These are phyloP conservation scores for Lichenothelia convexa DNA, from an alignment of 495 filamentous ascomycete species.

Conservation along the genomic window DNA sequence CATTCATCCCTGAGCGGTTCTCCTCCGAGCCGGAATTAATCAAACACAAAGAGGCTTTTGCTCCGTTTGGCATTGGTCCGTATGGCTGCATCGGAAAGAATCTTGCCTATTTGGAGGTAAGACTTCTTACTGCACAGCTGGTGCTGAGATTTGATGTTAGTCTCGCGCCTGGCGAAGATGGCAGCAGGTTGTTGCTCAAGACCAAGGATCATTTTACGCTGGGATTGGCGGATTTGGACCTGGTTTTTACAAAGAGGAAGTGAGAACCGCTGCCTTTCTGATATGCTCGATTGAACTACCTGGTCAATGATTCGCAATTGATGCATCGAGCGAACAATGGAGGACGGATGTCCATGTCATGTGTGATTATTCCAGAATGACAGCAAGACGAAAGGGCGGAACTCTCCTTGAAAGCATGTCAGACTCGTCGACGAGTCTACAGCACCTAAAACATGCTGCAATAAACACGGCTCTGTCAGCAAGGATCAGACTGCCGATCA, in stretches of 20 bases:
- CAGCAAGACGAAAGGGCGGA: too few relatives aligned
- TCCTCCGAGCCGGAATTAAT: constrained; percentile 26
- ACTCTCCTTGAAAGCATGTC: too few relatives aligned
- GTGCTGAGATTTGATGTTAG: constrained; percentile 26
- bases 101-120: constrained; percentile 32
- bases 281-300: too few relatives aligned
- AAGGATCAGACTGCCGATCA: too few relatives aligned
- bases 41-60: constrained; percentile 27
- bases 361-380: too few relatives aligned
- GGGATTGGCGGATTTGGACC: constrained; percentile 12
- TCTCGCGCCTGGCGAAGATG: constrained; percentile 26
- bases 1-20: constrained; percentile 42
- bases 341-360: too few relatives aligned
- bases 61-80: constrained; percentile 30
- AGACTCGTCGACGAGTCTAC: too few relatives aligned
- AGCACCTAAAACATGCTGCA: too few relatives aligned
- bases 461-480: too few relatives aligned
- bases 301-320: too few relatives aligned
- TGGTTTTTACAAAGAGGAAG: constrained; percentile 6
- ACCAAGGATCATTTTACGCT: constrained; percentile 28
- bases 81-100: constrained; percentile 31
- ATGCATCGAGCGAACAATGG: too few relatives aligned
- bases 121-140: constrained; percentile 25
- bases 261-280: too few relatives aligned
- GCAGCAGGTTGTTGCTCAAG: constrained; percentile 17